These are phyloP conservation scores for Acephala macrosclerotiorum DNA, from an alignment of 2,329 filamentous ascomycete genomes.

Conservation along the genomic window DNA sequence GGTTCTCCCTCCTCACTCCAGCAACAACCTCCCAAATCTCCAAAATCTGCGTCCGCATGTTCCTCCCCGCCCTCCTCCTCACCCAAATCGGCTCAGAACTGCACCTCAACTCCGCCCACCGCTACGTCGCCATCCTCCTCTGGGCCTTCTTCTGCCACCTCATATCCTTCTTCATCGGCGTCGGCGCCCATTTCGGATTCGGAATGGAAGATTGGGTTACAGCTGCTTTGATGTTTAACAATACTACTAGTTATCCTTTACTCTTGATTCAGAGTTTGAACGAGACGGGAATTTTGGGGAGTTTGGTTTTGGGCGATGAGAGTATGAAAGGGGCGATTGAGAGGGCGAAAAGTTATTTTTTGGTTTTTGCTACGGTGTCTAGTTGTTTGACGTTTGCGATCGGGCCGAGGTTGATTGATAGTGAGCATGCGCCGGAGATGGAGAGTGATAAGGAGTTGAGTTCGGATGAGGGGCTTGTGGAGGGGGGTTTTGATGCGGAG, in stretches of 20 bases:
- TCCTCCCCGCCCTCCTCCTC: slow-evolving; percentile 55
- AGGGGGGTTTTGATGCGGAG: slow-evolving; percentile 12
- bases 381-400: slow-evolving; percentile 69
- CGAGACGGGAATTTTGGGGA: slow-evolving; percentile 18
- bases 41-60: slow-evolving; percentile 55
- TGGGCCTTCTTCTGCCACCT: slow-evolving; percentile 52
- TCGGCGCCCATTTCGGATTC: slow-evolving; percentile 46
- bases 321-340: slow-evolving; percentile 57
- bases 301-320: slow-evolving; percentile 49
- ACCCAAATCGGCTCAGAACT: slow-evolving; percentile 54
- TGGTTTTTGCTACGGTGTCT: slow-evolving; percentile 70
- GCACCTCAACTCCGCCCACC: slow-evolving; percentile 45
- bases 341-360: slow-evolving; percentile 69
- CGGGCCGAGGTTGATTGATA: slow-evolving; percentile 64
- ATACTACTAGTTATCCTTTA: slow-evolving; percentile 55
- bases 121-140: slow-evolving; percentile 49
- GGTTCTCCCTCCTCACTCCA: slow-evolving; percentile 48
- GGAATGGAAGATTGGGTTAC: slow-evolving; percentile 55
- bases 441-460: slow-evolving; percentile 38
- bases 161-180: slow-evolving; percentile 51
- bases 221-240: slow-evolving; percentile 56
- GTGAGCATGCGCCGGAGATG: slow-evolving; percentile 47
- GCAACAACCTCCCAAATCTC: slow-evolving; percentile 51
- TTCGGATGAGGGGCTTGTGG: slow-evolving; percentile 39
- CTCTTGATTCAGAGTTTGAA: slow-evolving; percentile 50